Conservation (phyloP, 371 early-diverging fungal species). For the Mucor lusitanicus region DNA sequence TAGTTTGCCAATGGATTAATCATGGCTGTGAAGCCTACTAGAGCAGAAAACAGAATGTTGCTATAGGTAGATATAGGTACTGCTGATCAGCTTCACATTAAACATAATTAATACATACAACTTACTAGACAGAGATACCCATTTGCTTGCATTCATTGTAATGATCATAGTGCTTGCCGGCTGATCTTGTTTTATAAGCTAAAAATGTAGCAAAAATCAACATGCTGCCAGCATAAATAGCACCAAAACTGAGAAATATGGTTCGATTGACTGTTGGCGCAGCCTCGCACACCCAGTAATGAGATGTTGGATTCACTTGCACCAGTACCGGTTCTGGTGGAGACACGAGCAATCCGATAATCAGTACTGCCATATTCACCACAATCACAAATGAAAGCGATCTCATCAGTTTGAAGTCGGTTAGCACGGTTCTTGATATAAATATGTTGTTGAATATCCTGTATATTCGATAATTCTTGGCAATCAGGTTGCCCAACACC, state of each 20-base stretch:
- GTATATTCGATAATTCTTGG: slow-evolving; percentile 64
- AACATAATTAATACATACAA: neutral
- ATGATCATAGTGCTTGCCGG: slow-evolving; percentile 45
- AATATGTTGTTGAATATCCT: slow-evolving; percentile 60
- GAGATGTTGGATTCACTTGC: slow-evolving; percentile 30
- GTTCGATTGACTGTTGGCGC: slow-evolving; percentile 16
- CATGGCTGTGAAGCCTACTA: slow-evolving; percentile 51
- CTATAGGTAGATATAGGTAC: slow-evolving; percentile 26
- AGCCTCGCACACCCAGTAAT: slow-evolving; percentile 49
- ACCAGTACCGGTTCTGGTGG: slow-evolving; percentile 36
- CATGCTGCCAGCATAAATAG: slow-evolving; percentile 38
- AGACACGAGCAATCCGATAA: slow-evolving; percentile 36
- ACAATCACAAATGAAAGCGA: slow-evolving; percentile 44
- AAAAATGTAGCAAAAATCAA: slow-evolving; percentile 52
- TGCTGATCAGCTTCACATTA: too few species aligned
- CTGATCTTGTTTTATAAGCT: slow-evolving; percentile 55
- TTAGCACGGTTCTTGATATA: slow-evolving; percentile 53
- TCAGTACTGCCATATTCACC: slow-evolving; percentile 48
- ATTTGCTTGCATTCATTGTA: slow-evolving; percentile 61
- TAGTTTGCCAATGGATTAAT: slow-evolving; percentile 50
- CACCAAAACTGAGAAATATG: slow-evolving; percentile 27
- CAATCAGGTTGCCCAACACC: slow-evolving; percentile 56
- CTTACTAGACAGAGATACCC: slow-evolving; percentile 60
- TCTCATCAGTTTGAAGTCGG: slow-evolving; percentile 51
- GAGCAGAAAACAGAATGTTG: slow-evolving; percentile 52